phyloP scores from a whole-genome alignment of 768 basidiomycete genomes.

The Dioszegia crocea region DNA sequence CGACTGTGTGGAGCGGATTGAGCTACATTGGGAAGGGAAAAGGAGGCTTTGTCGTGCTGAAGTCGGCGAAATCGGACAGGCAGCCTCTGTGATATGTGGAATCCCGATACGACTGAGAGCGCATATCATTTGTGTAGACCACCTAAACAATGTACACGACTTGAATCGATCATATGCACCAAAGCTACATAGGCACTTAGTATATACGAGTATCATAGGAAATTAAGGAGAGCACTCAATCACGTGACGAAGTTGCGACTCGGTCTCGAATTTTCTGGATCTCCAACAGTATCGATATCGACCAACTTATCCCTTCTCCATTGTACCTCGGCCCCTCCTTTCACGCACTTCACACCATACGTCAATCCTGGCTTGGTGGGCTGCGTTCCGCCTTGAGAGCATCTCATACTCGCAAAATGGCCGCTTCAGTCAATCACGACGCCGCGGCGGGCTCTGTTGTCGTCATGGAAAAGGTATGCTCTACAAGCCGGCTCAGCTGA shows the following conservation, averaged over 20 bases:
- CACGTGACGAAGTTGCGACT: too few species aligned
- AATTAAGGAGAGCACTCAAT: too few species aligned
- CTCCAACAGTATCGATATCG: too few species aligned
- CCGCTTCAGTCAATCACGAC: constrained; percentile 29
- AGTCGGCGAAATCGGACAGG: background rate
- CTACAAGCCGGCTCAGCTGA: constrained; percentile 7
- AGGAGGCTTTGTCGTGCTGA: constrained; percentile 20
- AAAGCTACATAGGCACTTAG: too few species aligned
- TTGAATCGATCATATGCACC: too few species aligned
- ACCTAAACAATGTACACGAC: too few species aligned
- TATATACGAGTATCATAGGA: too few species aligned
- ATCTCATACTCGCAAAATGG: constrained; percentile 26
- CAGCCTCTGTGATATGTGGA: too few species aligned
- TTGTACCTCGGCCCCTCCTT: background rate
- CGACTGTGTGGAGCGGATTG: constrained; percentile 83
- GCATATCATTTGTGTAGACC: too few species aligned
- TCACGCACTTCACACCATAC: background rate
- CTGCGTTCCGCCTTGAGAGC: background rate
- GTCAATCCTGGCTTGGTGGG: background rate
- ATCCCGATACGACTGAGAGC: background rate
- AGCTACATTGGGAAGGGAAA: constrained; percentile 50
- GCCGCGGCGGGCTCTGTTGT: constrained; percentile 40
- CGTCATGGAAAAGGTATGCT: constrained; percentile 47
- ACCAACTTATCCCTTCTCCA: background rate
- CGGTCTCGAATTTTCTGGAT: too few species aligned